These are phyloP conservation scores for Nitzschia sp. DNA, from an alignment of 108 stramenopile species.

Conservation along the genomic window DNA sequence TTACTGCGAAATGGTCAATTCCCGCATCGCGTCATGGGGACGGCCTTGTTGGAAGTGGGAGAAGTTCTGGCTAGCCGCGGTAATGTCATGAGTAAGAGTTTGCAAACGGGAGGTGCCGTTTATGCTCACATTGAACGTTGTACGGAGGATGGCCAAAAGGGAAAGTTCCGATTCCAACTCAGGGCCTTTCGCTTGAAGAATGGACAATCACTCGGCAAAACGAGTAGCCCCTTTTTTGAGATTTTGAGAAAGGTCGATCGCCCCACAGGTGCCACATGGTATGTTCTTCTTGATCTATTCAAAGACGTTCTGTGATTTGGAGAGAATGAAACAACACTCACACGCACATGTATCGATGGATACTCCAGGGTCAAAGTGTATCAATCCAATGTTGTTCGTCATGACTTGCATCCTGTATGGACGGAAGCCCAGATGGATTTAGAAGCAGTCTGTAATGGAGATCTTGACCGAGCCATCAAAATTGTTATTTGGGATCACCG, in stretches of 20 bases:
- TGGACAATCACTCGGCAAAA: conserved; percentile 55
- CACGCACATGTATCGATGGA: neutral
- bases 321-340: too few species aligned
- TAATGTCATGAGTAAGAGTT: conserved; percentile 58
- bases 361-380: conserved; percentile 51
- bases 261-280: conserved; percentile 63
- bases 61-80: conserved; percentile 67
- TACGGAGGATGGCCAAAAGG: conserved; percentile 30
- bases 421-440: conserved; percentile 59
- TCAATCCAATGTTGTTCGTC: conserved; percentile 59
- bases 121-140: conserved; percentile 65
- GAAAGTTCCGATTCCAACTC: conserved; percentile 46
- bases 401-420: conserved; percentile 73
- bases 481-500: conserved; percentile 71
- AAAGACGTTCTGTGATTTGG: too few species aligned
- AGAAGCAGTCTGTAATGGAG: conserved; percentile 75
- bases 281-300: conserved; percentile 9
- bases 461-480: conserved; percentile 66
- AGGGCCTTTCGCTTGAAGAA: conserved; percentile 66
- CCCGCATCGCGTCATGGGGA: conserved; percentile 65
- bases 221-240: conserved; percentile 77
- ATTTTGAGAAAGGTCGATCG: conserved; percentile 69
- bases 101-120: conserved; percentile 72
- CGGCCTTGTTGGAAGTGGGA: conserved; percentile 78
- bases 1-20: conserved; percentile 40